Evolutionary conservation across 495 filamentous ascomycete species (phyloP).

Genomic region (Pyronema domesticum): DNA sequence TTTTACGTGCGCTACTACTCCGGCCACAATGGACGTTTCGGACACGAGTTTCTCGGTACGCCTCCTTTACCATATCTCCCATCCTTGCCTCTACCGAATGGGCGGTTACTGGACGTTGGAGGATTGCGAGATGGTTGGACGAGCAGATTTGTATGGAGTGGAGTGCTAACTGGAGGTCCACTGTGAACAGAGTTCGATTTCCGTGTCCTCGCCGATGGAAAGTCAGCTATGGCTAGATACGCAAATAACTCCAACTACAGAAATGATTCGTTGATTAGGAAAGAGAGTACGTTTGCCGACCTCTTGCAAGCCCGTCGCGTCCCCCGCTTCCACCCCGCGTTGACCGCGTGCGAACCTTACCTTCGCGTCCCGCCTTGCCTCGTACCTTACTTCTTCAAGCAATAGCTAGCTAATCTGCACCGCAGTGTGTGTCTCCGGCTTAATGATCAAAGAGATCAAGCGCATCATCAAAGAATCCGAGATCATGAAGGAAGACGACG

Average conservation of each 20-base stretch:
- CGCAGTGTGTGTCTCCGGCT: conserved; percentile 84
- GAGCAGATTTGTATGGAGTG: too few relatives aligned
- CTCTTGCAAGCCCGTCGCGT: too few relatives aligned
- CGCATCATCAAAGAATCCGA: conserved; percentile 94
- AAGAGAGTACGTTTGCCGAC: conserved; percentile 65
- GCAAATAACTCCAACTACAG: conserved; percentile 99
- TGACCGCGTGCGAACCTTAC: not conserved
- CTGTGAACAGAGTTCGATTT: conserved; percentile 75
- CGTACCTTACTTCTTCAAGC: not conserved
- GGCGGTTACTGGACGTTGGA: not conserved
- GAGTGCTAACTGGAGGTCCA: not conserved
- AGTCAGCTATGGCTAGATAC: conserved; percentile 85
- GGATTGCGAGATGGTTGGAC: not conserved
- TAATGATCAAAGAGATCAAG: conserved; percentile 90
- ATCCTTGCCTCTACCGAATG: not conserved
- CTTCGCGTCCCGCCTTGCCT: not conserved
- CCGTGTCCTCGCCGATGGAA: conserved; percentile 79
- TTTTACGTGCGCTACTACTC: conserved; percentile 99
- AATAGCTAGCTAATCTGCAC: not conserved
- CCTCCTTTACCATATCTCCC: not conserved
- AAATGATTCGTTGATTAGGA: conserved; percentile 95
- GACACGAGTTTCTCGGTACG: conserved; percentile 92
- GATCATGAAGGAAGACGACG: conserved; percentile 98
- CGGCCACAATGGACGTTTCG: conserved; percentile 92
- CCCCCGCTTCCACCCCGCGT: not conserved